Conservation (phyloP, 257 asterid species). For the Agastache rugosa region DNA sequence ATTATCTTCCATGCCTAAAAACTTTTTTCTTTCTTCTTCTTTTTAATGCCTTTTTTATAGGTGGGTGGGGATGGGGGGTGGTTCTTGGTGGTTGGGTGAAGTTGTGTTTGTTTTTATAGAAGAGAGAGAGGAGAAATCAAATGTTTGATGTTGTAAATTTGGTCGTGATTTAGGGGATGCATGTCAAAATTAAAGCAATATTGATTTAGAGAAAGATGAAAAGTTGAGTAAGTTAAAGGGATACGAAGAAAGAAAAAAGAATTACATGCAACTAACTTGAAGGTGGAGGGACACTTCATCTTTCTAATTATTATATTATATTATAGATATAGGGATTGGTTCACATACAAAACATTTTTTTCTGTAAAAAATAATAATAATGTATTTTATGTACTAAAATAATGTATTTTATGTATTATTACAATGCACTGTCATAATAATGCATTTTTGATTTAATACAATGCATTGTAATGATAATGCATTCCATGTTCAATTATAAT, state of each 20-base stretch:
- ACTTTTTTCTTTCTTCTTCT: neutral
- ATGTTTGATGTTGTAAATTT: neutral
- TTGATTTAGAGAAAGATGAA: neutral
- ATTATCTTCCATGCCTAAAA: constrained; percentile 40
- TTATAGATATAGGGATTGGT: too few relatives aligned
- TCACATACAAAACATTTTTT: too few relatives aligned
- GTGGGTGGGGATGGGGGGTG: neutral
- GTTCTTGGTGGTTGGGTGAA: constrained; percentile 27
- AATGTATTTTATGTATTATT: too few relatives aligned
- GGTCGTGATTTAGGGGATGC: constrained; percentile 1
- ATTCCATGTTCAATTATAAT: too few relatives aligned
- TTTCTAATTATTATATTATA: too few relatives aligned
- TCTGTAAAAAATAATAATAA: too few relatives aligned
- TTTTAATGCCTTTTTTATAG: neutral
- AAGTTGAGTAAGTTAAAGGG: neutral
- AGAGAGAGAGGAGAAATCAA: constrained; percentile 25
- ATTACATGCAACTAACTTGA: neutral
- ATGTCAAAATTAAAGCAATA: neutral
- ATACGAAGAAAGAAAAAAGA: neutral
- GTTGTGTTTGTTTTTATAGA: constrained; percentile 48
- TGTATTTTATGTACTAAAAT: too few relatives aligned
- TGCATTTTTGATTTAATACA: too few relatives aligned
- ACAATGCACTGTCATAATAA: too few relatives aligned
- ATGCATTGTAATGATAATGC: too few relatives aligned
- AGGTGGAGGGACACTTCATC: too few relatives aligned